Base-by-base conservation (phyloP, 2,329 filamentous ascomycete species). In the Coniochaeta hoffmannii region DNA sequence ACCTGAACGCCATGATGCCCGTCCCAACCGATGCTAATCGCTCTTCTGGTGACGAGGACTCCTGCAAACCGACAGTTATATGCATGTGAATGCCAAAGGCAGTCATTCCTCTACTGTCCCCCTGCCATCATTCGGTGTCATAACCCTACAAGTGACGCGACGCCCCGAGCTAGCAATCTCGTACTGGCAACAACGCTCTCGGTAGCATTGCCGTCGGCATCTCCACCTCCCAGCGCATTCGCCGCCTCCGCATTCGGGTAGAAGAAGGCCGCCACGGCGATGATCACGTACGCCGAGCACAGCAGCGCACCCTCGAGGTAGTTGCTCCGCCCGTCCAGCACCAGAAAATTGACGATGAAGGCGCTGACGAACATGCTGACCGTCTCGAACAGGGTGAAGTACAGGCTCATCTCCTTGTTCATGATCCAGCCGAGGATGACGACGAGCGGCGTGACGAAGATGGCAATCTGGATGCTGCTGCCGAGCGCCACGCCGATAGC, bases 361-460 rank as follows among this genome's bases (percentile, higher is more conserved):
- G 90, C 86, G 53, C 85, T 88, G 53, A 93, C 83, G 70, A 95
- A 95, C 64, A 95, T 81, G 56, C 87, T 89, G 22, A 94, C 88
- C 0, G 90, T 95, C 78, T 95, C 90, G 70, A 95, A 96, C 51
- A 90, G 79, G 58, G 90, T 90, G 70, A 95, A 95, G 74, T 93
- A 91, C 32, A 95, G 78, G 28, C 87, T 81, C 85, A 89, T 88
- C n/a, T 85, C 76, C 57, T 80, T 80, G 58, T 77, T 71, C 68
- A 88, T 79, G 58, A 78, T 79, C 86, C 86, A 89, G n/a, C 85
- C 86, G 19, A 89, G 73, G 24, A 89, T 82, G 31, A 89, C 86
- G 31, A 88, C 78, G 17, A 89, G 72, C 0, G 86, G 86, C 4
- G 86, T 88, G 53, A 89, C 77, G 65, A 89, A 86, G 8, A 89